Conservation (phyloP, 495 filamentous ascomycete species). For the Penicillium odoratum region DNA sequence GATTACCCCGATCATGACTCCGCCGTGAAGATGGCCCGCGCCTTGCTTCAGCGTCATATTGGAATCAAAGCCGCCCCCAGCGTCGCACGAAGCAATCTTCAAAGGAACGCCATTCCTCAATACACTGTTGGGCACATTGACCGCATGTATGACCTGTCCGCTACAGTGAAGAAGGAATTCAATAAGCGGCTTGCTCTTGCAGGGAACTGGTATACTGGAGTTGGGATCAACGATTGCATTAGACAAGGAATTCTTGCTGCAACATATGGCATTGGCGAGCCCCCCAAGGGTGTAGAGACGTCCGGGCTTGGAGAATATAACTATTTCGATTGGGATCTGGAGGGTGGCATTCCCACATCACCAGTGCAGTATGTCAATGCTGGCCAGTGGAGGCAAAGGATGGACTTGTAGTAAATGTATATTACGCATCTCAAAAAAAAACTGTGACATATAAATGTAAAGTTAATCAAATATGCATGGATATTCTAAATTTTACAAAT, state of each 20-base stretch:
- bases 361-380: conserved; percentile 26
- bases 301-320: conserved; percentile 4
- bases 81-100: conserved; percentile 58
- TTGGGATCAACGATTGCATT: conserved; percentile 68
- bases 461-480: background rate
- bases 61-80: conserved; percentile 60
- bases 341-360: conserved; percentile 38
- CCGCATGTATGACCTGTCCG: conserved; percentile 59
- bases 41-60: conserved; percentile 71
- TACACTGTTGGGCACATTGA: conserved; percentile 74
- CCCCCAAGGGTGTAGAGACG: background rate
- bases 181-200: conserved; percentile 67
- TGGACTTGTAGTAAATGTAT: background rate
- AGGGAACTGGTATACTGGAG: conserved; percentile 70
- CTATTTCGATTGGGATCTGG: conserved; percentile 28
- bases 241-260: conserved; percentile 41
- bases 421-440: background rate
- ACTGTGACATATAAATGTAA: background rate
- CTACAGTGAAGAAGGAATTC: conserved; percentile 57
- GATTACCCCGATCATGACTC: conserved; percentile 60
- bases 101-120: conserved; percentile 84
- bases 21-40: conserved; percentile 65
- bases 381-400: background rate
- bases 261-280: conserved; percentile 31
- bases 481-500: background rate